Evolutionary conservation across 192 early-diverging fungal genomes (phyloP).

Genomic region (Haplosporangium gracile): DNA sequence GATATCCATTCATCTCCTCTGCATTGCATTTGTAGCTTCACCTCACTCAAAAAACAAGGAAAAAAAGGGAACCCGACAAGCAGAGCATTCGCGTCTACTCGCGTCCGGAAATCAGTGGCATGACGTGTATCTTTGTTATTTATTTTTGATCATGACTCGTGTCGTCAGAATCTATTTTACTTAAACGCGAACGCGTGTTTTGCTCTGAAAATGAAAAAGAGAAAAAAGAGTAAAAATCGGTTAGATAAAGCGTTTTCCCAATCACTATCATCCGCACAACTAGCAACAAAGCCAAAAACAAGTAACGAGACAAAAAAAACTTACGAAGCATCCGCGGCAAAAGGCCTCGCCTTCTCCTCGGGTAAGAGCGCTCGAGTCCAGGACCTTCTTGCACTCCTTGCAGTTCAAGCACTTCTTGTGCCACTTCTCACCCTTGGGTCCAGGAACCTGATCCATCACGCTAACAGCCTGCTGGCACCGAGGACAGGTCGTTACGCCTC

Average conservation of each 20-base stretch:
- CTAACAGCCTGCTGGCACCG: conserved; percentile 61
- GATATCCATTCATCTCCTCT: too few relatives aligned
- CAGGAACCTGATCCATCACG: conserved; percentile 64
- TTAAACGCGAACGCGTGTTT: conserved; percentile 22
- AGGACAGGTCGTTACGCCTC: conserved; percentile 61
- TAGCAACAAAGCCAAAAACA: background rate
- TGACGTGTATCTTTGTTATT: too few relatives aligned
- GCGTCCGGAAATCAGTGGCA: too few relatives aligned
- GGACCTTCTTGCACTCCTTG: conserved; percentile 60
- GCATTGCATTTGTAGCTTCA: too few relatives aligned
- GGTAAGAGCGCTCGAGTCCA: conserved; percentile 64
- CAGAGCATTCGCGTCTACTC: too few relatives aligned
- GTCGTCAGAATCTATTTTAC: too few relatives aligned
- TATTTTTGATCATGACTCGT: too few relatives aligned
- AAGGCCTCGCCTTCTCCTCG: conserved; percentile 49
- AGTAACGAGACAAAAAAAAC: conserved; percentile 17
- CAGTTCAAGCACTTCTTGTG: conserved; percentile 68
- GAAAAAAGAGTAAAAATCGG: conserved; percentile 10
- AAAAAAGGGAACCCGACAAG: too few relatives aligned
- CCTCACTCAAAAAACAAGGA: too few relatives aligned
- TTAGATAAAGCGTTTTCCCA: background rate
- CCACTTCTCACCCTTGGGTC: conserved; percentile 64
- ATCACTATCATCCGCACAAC: background rate
- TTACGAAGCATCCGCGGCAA: conserved; percentile 65
- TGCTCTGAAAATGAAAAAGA: conserved; percentile 24